Base-by-base conservation (phyloP, 192 early-diverging fungal species). In the Coemansia nantahalensis region DNA sequence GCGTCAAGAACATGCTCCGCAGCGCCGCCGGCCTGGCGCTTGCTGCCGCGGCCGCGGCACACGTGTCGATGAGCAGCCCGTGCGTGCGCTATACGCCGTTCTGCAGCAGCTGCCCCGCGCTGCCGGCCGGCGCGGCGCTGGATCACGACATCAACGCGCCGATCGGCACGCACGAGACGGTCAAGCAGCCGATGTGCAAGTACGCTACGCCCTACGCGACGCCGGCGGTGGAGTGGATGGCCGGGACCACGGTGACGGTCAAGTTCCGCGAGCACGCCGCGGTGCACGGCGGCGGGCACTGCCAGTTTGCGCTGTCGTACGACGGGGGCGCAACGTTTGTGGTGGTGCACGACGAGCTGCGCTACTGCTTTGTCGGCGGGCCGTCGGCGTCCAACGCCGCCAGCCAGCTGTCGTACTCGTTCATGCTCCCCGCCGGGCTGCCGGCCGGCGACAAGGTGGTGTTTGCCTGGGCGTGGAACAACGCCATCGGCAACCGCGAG, bases 391-490 rank as follows among this genome's bases (percentile, higher is more conserved):
- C 67, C 59, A 82, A 78, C 26, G 42, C 47, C 1, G 66, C 44
- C 10, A 56, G 51, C 10, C 48, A 49, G 14, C 45, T 55, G 9
- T 28, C 60, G 1, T 68, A 79, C 41, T n/a, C 55, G 15, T 65
- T 86, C 24, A 55, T 32, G n/a, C 65, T 88, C 45, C 86, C 86
- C 5, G 51, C 43, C 21, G 49, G 58, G 21, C 55, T 82, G 35
- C 85, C 85, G 5, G 48, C 69, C 0, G 52, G 73, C 15, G 71
- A 79, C 18, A 42, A 51, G 3, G 82, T 67, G 0, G 54, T 83
- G 31, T 78, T 87, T 49, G 78, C 81, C 17, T 87, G 86, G 86
- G 51, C 81, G 12, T 87, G 81, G 80, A 78, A 78, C 38, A n/a
- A n/a, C n/a, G n/a, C n/a, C n/a, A n/a, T n/a, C n/a, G n/a, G n/a